phyloP scores from a whole-genome alignment of 345 rosid genomes.

The Arabis hirsuta region DNA sequence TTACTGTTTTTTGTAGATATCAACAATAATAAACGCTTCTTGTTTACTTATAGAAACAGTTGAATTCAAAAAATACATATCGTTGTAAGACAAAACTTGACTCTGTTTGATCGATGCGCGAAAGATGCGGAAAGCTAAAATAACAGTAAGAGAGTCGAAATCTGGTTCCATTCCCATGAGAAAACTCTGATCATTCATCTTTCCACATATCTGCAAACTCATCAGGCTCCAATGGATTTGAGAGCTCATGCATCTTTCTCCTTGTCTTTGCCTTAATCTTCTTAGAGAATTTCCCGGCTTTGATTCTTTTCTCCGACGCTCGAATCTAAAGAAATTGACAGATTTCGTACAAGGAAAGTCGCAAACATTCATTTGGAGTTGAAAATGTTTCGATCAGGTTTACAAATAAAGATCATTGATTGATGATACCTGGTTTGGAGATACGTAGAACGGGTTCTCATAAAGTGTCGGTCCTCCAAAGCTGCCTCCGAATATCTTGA shows the following conservation, averaged over 20 bases:
- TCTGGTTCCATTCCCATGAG: no score
- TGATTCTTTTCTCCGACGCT: slow-evolving; percentile 70
- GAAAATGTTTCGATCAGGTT: no score
- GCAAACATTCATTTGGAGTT: neutral
- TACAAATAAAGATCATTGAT: no score
- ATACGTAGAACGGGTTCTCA: slow-evolving; percentile 84
- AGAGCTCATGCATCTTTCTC: slow-evolving; percentile 85
- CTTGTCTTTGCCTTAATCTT: slow-evolving; percentile 91
- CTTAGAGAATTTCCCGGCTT: slow-evolving; percentile 80
- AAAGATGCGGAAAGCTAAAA: no score
- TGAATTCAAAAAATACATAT: neutral
- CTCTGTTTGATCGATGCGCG: neutral
- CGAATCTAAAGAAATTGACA: slow-evolving; percentile 58
- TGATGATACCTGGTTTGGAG: slow-evolving; percentile 82
- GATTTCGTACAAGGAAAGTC: neutral
- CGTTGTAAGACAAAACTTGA: neutral
- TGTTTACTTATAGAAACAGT: neutral
- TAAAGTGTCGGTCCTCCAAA: slow-evolving; percentile 94
- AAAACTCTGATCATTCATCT: slow-evolving; percentile 40
- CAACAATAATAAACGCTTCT: neutral
- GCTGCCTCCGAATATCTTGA: slow-evolving; percentile 90
- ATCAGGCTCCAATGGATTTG: slow-evolving; percentile 84
- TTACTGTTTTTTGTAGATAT: slow-evolving; percentile 23
- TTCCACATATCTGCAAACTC: slow-evolving; percentile 97
- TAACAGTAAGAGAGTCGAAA: slow-evolving; percentile 3